phyloP scores from a whole-genome alignment of 331 rosid genomes.

The Phaseolus coccineus region DNA sequence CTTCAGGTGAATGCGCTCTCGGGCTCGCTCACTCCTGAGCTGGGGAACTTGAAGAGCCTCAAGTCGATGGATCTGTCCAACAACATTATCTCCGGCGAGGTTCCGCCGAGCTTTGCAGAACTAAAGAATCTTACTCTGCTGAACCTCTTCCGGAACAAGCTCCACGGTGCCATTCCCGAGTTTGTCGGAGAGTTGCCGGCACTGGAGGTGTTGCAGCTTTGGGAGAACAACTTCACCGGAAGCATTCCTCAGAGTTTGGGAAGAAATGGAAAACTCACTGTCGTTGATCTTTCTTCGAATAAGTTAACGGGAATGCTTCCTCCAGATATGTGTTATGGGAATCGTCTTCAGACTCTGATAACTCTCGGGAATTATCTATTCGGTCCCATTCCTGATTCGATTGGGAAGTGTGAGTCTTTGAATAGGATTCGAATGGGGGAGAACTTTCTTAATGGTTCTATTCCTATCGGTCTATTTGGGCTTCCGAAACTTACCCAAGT shows the following conservation, averaged over 20 bases:
- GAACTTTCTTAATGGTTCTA: constrained; percentile 82
- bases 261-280: constrained; percentile 66
- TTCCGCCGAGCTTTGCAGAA: constrained; percentile 68
- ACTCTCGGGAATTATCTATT: constrained; percentile 72
- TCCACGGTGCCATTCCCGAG: constrained; percentile 89
- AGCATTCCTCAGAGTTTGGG: constrained; percentile 78
- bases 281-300: constrained; percentile 85
- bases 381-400: constrained; percentile 87
- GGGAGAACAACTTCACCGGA: constrained; percentile 95
- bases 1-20: constrained; percentile 90
- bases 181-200: constrained; percentile 78
- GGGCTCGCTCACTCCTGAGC: constrained; percentile 68
- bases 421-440: constrained; percentile 86
- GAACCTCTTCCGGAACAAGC: constrained; percentile 84
- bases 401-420: constrained; percentile 78
- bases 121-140: constrained; percentile 77
- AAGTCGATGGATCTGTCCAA: constrained; percentile 88
- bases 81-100: constrained; percentile 73
- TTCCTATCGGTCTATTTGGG: constrained; percentile 77
- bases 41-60: constrained; percentile 66
- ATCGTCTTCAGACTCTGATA: constrained; percentile 73
- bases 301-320: constrained; percentile 84
- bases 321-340: constrained; percentile 74
- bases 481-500: constrained; percentile 79
- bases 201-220: constrained; percentile 79